Evolutionary conservation across 257 asterid species (phyloP), one percentile per base, ranked within the genome.

Genomic region (Scutellaria minor): DNA sequence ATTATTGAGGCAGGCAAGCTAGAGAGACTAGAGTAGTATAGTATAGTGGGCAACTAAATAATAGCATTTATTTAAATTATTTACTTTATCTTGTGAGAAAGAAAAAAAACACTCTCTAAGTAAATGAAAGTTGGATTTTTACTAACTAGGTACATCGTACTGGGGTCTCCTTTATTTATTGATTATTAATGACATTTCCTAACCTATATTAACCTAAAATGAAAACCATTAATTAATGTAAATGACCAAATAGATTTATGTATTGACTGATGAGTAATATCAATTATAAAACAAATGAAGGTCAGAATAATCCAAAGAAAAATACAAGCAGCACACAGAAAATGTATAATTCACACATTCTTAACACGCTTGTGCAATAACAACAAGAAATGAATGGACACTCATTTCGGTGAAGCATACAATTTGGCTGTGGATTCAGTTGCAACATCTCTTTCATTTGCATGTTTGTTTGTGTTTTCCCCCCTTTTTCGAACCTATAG

Each of bases 381-480:
- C 61, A 54, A 20, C n/a, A 18, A 7, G 18, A 18, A 57, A 13
- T 6, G 66, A 9, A 75, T 6, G 20, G 18, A 7, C 54, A 44
- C 11, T n/a, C 9, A 4, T 53, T 24, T 63, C 9, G 72, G 66
- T 42, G 59, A 14, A 55, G 64, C 72, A 64, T 11, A 14, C 14
- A 54, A 54, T 53, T 20, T 44, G 51, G 41, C 31, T 73, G 59
- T 11, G 14, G 15, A 41, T 56, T 41, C 58, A 41, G 60, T 51
- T 73, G 56, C 57, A 41, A 20, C 64, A 20, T 50, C 54, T 11
- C 6, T 4, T 9, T 31, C 58, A 0, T 39, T 50, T 27, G 18
- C 71, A 22, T 63, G 70, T 64, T 47, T 22, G 50, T 1, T 46
- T 27, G 11, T 51, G 4, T 56, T 56, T 55, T 42, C 10, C 10